Conservation (phyloP, 768 basidiomycete genomes). For the Leccinum subgranulosum region DNA sequence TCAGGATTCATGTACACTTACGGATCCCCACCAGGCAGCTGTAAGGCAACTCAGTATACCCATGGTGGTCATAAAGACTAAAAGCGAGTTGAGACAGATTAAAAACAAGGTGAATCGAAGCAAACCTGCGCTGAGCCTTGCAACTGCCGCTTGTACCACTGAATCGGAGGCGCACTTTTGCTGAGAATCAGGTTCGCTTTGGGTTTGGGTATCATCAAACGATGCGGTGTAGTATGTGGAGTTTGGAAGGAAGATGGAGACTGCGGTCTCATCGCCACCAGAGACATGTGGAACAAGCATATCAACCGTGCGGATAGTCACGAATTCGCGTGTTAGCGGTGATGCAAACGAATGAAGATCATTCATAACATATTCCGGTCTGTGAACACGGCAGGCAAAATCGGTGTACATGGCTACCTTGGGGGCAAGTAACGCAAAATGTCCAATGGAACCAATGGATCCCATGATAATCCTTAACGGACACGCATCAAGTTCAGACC, state of each 20-base stretch:
- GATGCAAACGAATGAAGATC: neutral
- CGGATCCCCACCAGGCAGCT: slow-evolving; percentile 83
- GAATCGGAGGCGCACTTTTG: slow-evolving; percentile 62
- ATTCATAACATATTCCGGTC: slow-evolving; percentile 44
- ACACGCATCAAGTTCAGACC: neutral
- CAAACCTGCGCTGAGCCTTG: slow-evolving; percentile 61
- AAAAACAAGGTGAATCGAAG: neutral
- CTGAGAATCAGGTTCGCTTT: slow-evolving; percentile 4
- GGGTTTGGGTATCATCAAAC: neutral
- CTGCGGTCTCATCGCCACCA: neutral
- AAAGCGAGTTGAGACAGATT: neutral
- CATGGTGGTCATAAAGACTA: slow-evolving; percentile 61
- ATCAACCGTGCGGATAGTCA: neutral
- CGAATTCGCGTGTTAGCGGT: neutral
- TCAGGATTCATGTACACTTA: slow-evolving; percentile 35
- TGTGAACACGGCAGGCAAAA: slow-evolving; percentile 66
- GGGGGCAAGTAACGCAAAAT: slow-evolving; percentile 59
- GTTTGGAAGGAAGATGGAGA: slow-evolving; percentile 3
- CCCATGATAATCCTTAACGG: slow-evolving; percentile 53
- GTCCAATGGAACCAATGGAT: slow-evolving; percentile 55
- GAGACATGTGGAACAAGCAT: neutral
- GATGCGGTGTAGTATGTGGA: neutral
- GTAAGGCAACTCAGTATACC: slow-evolving; percentile 78
- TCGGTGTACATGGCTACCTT: slow-evolving; percentile 69
- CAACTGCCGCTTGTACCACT: slow-evolving; percentile 67